phyloP scores from a whole-genome alignment of 2,329 filamentous ascomycete species.

The Coniochaeta sp. region DNA sequence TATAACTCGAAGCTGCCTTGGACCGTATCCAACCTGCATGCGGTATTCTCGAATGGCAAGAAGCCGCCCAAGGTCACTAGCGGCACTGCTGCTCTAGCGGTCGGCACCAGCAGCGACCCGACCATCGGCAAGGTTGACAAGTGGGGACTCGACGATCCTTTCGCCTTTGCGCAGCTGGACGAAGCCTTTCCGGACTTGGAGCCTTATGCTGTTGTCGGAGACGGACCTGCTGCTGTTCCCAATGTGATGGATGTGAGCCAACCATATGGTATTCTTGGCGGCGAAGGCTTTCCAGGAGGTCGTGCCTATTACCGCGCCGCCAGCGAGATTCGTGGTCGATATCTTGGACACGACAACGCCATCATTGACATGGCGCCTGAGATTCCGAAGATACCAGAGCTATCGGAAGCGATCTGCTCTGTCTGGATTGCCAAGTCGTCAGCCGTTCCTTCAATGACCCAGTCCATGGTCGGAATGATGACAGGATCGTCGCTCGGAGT shows the following conservation, averaged over 20 bases:
- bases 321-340: conserved; percentile 70
- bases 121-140: conserved; percentile 66
- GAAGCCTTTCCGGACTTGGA: conserved; percentile 68
- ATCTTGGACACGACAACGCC: conserved; percentile 55
- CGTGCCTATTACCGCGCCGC: conserved; percentile 69
- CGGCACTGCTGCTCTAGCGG: conserved; percentile 70
- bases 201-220: conserved; percentile 64
- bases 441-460: conserved; percentile 62
- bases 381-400: conserved; percentile 67
- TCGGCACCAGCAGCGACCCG: conserved; percentile 77
- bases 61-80: conserved; percentile 75
- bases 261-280: conserved; percentile 73
- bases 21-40: conserved; percentile 73
- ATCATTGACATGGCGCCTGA: conserved; percentile 59
- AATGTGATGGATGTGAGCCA: conserved; percentile 92
- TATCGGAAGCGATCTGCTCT: conserved; percentile 64
- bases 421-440: conserved; percentile 88
- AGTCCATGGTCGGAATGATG: conserved; percentile 74
- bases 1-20: conserved; percentile 81
- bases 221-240: conserved; percentile 69
- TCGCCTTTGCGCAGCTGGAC: conserved; percentile 67
- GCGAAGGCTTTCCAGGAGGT: conserved; percentile 80
- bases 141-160: conserved; percentile 75
- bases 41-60: conserved; percentile 64
- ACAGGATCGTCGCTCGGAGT: conserved; percentile 78